Evolutionary conservation across 2,329 filamentous ascomycete species (phyloP).

Genomic region (Trichophyton schoenleinii): DNA sequence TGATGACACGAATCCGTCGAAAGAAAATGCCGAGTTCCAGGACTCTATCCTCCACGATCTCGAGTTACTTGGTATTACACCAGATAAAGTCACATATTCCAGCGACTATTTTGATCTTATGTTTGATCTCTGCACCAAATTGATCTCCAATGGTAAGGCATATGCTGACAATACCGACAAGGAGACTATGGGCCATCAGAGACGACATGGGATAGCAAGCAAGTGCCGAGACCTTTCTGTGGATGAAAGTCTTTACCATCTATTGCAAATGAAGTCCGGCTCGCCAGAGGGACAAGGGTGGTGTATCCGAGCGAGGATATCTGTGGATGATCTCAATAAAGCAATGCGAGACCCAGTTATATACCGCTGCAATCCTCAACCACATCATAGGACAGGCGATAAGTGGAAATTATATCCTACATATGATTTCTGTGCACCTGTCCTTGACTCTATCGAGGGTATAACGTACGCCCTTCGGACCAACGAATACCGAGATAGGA

Average conservation of each 20-base stretch:
- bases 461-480: constrained; percentile 48
- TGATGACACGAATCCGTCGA: constrained; percentile 84
- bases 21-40: constrained; percentile 86
- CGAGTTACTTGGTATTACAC: constrained; percentile 69
- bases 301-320: constrained; percentile 81
- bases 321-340: constrained; percentile 74
- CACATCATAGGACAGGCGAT: constrained; percentile 44
- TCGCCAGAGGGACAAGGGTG: constrained; percentile 52
- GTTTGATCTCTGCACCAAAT: constrained; percentile 63
- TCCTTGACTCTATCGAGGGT: constrained; percentile 44
- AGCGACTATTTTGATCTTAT: constrained; percentile 82
- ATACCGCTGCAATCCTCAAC: constrained; percentile 64
- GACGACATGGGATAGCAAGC: constrained; percentile 65
- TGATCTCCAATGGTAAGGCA: constrained; percentile 67
- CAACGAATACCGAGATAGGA: constrained; percentile 37
- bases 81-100: constrained; percentile 68
- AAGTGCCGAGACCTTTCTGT: constrained; percentile 57
- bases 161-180: constrained; percentile 82
- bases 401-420: constrained; percentile 49
- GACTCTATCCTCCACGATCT: constrained; percentile 81
- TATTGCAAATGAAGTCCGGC: constrained; percentile 77
- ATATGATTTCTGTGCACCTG: constrained; percentile 47
- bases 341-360: constrained; percentile 85
- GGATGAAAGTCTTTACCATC: constrained; percentile 67
- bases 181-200: constrained; percentile 66